Conservation (phyloP, 345 rosid species). For the Salix koriyanagi region DNA sequence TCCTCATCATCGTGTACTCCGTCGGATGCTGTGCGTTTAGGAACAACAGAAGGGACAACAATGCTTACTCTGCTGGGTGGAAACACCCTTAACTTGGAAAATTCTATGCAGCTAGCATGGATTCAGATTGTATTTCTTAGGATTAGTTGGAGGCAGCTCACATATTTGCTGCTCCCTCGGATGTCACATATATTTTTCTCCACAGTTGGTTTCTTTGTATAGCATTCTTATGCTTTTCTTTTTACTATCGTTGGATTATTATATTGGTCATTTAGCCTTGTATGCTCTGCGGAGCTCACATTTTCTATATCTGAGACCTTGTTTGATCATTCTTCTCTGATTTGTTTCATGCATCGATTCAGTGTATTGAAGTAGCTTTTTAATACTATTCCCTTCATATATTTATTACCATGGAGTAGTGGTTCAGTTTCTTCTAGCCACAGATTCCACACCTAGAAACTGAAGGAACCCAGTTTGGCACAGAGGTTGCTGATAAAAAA, state of each 20-base stretch:
- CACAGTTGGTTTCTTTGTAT: neutral
- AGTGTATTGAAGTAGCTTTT: neutral
- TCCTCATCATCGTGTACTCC: conserved; percentile 63
- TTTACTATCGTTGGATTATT: neutral
- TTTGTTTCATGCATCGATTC: neutral
- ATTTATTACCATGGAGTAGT: neutral
- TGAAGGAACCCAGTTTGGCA: too few relatives aligned
- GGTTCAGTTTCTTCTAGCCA: neutral
- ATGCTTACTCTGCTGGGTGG: conserved; percentile 22
- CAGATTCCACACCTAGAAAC: too few relatives aligned
- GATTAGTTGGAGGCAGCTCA: neutral
- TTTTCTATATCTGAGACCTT: neutral
- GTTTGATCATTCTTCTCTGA: neutral
- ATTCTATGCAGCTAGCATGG: neutral
- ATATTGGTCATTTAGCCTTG: neutral
- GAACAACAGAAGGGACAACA: conserved; percentile 58
- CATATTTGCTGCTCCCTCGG: neutral
- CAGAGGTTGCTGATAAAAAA: too few relatives aligned
- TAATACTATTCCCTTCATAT: neutral
- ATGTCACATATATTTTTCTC: neutral
- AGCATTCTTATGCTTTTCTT: neutral
- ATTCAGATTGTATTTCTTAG: neutral
- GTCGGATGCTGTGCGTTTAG: conserved; percentile 82
- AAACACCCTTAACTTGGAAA: conserved; percentile 11
- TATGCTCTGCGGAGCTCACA: neutral